Evolutionary conservation across 495 filamentous ascomycete genomes (phyloP).

Genomic region (Aspergillus egyptiacus): DNA sequence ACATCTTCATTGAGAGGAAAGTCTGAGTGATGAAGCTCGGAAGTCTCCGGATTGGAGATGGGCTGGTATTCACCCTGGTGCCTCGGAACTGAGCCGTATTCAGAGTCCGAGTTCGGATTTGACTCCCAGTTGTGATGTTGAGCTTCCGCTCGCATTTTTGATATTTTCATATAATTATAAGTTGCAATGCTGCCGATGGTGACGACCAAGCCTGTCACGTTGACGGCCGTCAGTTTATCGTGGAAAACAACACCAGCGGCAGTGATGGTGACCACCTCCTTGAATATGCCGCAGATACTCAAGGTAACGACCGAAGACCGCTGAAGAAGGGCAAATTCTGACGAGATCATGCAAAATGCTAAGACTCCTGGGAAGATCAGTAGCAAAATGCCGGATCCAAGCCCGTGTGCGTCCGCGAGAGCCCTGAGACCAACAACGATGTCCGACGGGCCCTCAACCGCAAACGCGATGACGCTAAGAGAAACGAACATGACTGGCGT

Average conservation of each 20-base stretch:
- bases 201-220: conserved; percentile 78
- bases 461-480: conserved; percentile 71
- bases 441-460: conserved; percentile 71
- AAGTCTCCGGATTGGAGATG: conserved; percentile 24
- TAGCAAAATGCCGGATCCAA: conserved; percentile 48
- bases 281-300: conserved; percentile 96
- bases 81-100: conserved; percentile 26
- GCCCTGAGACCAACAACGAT: conserved; percentile 56
- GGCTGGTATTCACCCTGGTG: conserved; percentile 26
- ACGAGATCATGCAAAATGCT: conserved; percentile 93
- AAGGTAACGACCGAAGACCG: conserved; percentile 94
- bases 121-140: conserved; percentile 24
- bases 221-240: conserved; percentile 83
- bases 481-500: conserved; percentile 93
- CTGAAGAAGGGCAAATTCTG: conserved; percentile 92
- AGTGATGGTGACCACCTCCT: conserved; percentile 94
- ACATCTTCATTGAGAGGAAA: conserved; percentile 26
- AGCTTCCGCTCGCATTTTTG: conserved; percentile 76
- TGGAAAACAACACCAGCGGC: conserved; percentile 85
- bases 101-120: conserved; percentile 27
- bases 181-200: conserved; percentile 79
- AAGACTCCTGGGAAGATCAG: conserved; percentile 86
- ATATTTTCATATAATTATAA: conserved; percentile 94
- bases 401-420: conserved; percentile 63
- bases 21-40: conserved; percentile 15